Evolutionary conservation across 2,329 filamentous ascomycete species (phyloP), one percentile per base, ranked within the genome.

Genomic region (Pleochaeta shiraiana): DNA sequence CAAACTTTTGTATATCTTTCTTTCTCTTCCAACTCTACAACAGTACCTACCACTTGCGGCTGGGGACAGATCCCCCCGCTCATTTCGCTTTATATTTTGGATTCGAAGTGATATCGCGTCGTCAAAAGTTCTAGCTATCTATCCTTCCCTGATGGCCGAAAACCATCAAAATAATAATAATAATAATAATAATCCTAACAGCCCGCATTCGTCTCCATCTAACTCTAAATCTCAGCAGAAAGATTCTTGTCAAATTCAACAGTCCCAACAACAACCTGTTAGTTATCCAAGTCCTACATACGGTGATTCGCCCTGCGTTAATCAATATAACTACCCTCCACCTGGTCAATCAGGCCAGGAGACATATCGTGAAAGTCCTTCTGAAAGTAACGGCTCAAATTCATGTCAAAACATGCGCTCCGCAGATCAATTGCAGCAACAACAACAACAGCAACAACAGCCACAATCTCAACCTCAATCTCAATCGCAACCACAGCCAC

Each of bases 401-500:
- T 77, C 77, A 66, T 74, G 80, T 55, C 79, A 78, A 61, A 77
- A 77, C 57, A 79, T 81, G 72, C 77, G 78, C 69, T 72, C 77
- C 68, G 73, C 77, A 66, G 77, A 79, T 70, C 75, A 74, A 39
- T 69, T 72, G 70, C 73, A 73, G 53, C 72, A 71, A 60, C 72
- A 70, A 47, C 70, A 72, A 64, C n/a, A n/a, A n/a, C n/a, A n/a
- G n/a, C n/a, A n/a, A n/a, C n/a, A n/a, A n/a, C 68, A 70, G 64
- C 65, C 68, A 45, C 69, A 70, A 39, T 69, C 68, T 26, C 70
- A 70, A 43, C 70, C n/a, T n/a, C n/a, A n/a, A n/a, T n/a, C n/a
- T n/a, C n/a, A n/a, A n/a, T n/a, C n/a, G n/a, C 75, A 74, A 39
- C 69, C 72, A 70, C 73, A 73, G 53, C 72, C 71, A 60, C 72